Evolutionary conservation across 2,329 filamentous ascomycete species (phyloP).

Genomic region (Cytospora piceicola): DNA sequence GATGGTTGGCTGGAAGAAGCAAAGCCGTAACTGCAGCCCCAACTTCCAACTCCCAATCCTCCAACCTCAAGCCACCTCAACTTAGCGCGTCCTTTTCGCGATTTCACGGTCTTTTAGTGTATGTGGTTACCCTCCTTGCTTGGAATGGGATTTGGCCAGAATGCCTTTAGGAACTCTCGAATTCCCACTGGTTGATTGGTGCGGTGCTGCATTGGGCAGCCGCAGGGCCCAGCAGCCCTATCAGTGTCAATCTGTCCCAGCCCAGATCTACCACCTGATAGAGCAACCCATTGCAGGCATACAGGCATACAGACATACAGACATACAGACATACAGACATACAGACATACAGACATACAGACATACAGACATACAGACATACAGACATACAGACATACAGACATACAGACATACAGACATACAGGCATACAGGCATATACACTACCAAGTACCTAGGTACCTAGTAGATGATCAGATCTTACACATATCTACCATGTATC

Average conservation of each 20-base stretch:
- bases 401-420: no score
- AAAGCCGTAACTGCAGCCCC: not conserved
- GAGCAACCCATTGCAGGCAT: not conserved
- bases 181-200: not conserved
- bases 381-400: not conserved
- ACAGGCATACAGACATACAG: no score
- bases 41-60: not conserved
- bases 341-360: not conserved
- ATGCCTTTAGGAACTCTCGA: not conserved
- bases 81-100: not conserved
- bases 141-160: not conserved
- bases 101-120: not conserved
- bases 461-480: no score
- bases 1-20: slow-evolving; percentile 17
- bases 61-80: not conserved
- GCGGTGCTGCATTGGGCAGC: not conserved
- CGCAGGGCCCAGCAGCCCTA: not conserved
- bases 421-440: not conserved
- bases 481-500: no score
- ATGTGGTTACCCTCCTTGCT: not conserved
- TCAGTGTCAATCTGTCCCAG: not conserved
- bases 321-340: not conserved
- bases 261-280: not conserved
- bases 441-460: no score
- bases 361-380: not conserved